These are phyloP conservation scores for Diaporthe helianthi DNA, from an alignment of 2,329 filamentous ascomycete genomes.

Conservation along the genomic window DNA sequence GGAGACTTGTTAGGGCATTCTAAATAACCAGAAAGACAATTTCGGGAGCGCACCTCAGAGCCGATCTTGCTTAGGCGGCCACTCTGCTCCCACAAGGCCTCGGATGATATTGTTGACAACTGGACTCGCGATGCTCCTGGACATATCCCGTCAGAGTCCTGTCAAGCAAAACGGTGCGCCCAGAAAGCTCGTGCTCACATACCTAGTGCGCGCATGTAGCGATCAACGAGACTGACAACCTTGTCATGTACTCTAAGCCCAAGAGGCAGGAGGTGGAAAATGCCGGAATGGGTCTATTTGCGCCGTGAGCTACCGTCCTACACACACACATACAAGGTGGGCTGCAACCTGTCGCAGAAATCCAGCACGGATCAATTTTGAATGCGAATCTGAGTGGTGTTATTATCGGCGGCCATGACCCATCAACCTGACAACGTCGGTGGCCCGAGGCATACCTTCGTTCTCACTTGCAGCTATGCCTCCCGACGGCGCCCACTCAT, in stretches of 20 bases:
- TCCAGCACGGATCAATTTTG: slow-evolving; percentile 72
- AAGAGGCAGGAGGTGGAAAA: slow-evolving; percentile 91
- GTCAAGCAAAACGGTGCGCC: slow-evolving; percentile 26
- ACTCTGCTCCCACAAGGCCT: slow-evolving; percentile 82
- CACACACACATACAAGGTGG: not conserved
- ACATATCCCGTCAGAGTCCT: not conserved
- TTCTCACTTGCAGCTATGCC: slow-evolving; percentile 66
- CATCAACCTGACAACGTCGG: not conserved
- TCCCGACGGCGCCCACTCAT: slow-evolving; percentile 80
- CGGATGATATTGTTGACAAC: slow-evolving; percentile 84
- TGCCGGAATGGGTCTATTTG: slow-evolving; percentile 80
- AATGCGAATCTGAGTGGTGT: slow-evolving; percentile 62
- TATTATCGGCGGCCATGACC: not conserved
- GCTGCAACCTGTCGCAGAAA: slow-evolving; percentile 72
- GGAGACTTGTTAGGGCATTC: slow-evolving; percentile 37
- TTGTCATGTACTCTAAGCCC: slow-evolving; percentile 89
- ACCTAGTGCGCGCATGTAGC: slow-evolving; percentile 83
- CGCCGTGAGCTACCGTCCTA: slow-evolving; percentile 17
- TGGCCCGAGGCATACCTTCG: slow-evolving; percentile 52
- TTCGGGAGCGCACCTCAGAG: slow-evolving; percentile 69
- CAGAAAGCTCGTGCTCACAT: slow-evolving; percentile 35
- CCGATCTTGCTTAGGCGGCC: slow-evolving; percentile 77
- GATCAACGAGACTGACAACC: slow-evolving; percentile 83
- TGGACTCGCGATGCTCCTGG: slow-evolving; percentile 80
- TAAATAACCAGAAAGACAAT: not conserved